Conservation (phyloP, 208 protist species). For the Wallacemonas sp. region DNA sequence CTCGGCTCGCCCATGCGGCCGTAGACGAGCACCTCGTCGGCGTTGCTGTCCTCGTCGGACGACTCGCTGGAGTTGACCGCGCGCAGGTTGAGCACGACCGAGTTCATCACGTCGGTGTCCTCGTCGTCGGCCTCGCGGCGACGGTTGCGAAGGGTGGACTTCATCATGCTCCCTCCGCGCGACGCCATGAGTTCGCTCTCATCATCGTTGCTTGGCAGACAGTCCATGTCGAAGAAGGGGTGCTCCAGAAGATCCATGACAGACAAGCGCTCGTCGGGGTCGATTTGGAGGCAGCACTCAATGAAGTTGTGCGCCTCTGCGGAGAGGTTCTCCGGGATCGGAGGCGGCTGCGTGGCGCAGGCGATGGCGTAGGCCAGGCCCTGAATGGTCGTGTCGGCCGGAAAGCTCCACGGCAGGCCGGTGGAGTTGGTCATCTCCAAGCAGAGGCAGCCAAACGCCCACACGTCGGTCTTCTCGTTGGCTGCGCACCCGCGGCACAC, state of each 20-base stretch:
- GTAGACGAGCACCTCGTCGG: constrained; percentile 3
- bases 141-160: constrained; percentile 28
- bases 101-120: constrained; percentile 11
- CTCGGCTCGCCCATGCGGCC: constrained; percentile 1
- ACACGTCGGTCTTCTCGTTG: constrained; percentile 79
- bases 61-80: constrained; percentile 8
- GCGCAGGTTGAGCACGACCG: constrained; percentile 7
- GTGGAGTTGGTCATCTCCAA: constrained; percentile 81
- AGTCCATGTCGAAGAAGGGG: constrained; percentile 68
- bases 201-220: constrained; percentile 21
- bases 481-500: constrained; percentile 73
- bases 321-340: constrained; percentile 62
- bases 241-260: constrained; percentile 72
- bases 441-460: constrained; percentile 80
- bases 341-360: constrained; percentile 51
- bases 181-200: constrained; percentile 51
- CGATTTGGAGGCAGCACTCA: constrained; percentile 46
- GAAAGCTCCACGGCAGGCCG: constrained; percentile 69
- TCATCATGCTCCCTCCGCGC: constrained; percentile 30
- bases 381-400: constrained; percentile 49
- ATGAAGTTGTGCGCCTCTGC: constrained; percentile 70
- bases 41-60: background rate
- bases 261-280: constrained; percentile 62
- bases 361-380: constrained; percentile 70
- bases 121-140: constrained; percentile 1